Base-by-base conservation (phyloP, 306 rosid species). In the Amphicarpaea edgeworthii region DNA sequence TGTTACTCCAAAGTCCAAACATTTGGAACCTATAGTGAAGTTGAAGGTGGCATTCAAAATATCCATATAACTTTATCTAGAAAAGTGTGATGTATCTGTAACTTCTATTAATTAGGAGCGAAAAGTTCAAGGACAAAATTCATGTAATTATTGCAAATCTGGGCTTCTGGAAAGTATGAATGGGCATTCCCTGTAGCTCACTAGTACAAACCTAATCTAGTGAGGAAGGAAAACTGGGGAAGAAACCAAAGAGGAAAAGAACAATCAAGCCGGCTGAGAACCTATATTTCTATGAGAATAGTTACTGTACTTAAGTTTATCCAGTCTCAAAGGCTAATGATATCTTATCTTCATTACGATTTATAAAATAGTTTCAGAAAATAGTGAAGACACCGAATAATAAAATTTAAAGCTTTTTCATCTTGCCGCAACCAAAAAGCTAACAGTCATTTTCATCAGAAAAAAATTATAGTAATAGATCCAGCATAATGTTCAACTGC, bases 401-500 rank as follows among this genome's bases (percentile, higher is more conserved):
- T 61, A 34, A 55, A 28, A 11, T 47, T 11, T 24, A 66, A 26
- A 16, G 15, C 16, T 23, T 43, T 62, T 79, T 65, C 23, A 37
- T 67, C 46, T 3, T 30, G 21, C 63, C 46, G 19, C 50, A 32
- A 64, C 16, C 74, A 53, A 53, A 70, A 79, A 28, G 51, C 38
- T 40, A 63, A 71, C 49, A 23, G 50, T 72, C 30, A 14, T 19
- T 76, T 63, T 24, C 28, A 63, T 17, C 26, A 15, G 75, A 20
- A 64, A 79, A 24, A 38, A 28, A 28, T 43, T 20, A 8, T 43
- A 28, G 61, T 62, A 28, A 71, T 19, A 46, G 49, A 51, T 57
- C 46, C 43, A 54, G 72, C 68, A 60, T 58, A 32, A 62, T 71
- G 67, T 42, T 79, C 46, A 42, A 42, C 45, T 30, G 38, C 70